Evolutionary conservation across 1,284 basidiomycete species (phyloP).

Genomic region (Cryptococcus sp.): DNA sequence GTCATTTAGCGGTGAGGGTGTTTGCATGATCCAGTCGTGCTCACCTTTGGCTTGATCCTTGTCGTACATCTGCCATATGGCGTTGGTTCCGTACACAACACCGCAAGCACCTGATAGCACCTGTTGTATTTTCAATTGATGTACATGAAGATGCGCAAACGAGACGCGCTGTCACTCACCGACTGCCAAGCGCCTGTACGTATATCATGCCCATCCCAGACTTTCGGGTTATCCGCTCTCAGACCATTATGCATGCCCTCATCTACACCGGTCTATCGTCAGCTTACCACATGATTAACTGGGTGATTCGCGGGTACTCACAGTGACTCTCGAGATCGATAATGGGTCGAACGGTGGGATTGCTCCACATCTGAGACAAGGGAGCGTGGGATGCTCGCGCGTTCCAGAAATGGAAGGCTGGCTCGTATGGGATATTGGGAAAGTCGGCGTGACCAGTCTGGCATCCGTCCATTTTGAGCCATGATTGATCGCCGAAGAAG

Average conservation of each 20-base stretch:
- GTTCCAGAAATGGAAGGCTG: conserved; percentile 4
- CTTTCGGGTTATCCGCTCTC: background rate
- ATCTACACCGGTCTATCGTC: background rate
- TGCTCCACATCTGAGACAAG: conserved; percentile 6
- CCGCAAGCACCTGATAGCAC: conserved; percentile 9
- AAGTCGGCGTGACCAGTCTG: conserved; percentile 14
- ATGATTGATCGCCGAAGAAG: conserved; percentile 6
- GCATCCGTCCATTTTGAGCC: conserved; percentile 13
- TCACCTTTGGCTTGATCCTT: background rate
- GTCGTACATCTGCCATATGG: conserved; percentile 13
- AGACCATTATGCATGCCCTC: conserved; percentile 8
- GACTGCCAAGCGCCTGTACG: conserved; percentile 10
- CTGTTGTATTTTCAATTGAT: too few species aligned
- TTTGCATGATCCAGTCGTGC: background rate
- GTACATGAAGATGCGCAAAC: too few species aligned
- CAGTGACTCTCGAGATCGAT: conserved; percentile 13
- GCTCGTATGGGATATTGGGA: background rate
- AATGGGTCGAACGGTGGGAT: background rate
- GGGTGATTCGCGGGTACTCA: background rate
- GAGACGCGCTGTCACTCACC: conserved; percentile 2
- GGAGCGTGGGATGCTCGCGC: conserved; percentile 4
- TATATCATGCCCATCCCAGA: conserved; percentile 11
- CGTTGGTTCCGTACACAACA: conserved; percentile 6
- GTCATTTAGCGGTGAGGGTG: background rate
- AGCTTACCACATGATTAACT: background rate